Percentiles rank a stretch among this genome's conserved stretches.
These are phyloP conservation scores for Pseudocercospora cruenta DNA, from an alignment of 2,329 filamentous ascomycete species.

Conservation along the genomic window DNA sequence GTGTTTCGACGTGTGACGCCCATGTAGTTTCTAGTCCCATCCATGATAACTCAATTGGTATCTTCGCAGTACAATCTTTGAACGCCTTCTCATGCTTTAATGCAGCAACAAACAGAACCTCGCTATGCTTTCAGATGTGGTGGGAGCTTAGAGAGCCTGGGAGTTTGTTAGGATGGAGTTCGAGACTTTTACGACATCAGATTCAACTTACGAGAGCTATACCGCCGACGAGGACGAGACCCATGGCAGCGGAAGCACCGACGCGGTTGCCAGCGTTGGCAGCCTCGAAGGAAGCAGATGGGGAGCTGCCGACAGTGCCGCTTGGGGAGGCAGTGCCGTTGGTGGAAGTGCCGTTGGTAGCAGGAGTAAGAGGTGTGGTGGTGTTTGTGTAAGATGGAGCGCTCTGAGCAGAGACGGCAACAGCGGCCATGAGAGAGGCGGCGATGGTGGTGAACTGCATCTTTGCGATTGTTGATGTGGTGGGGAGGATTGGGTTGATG, in stretches of 20 bases:
- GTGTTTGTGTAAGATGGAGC: neutral
- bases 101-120: neutral
- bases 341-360: slow-evolving; percentile 18
- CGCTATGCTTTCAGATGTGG: neutral
- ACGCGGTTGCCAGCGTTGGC: slow-evolving; percentile 13
- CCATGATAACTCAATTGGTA: slow-evolving; percentile 4
- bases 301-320: neutral
- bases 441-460: slow-evolving; percentile 24
- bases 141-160: neutral
- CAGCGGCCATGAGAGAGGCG: slow-evolving; percentile 16
- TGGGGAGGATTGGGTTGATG: neutral
- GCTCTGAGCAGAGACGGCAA: slow-evolving; percentile 13
- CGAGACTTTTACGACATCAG: neutral
- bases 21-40: neutral
- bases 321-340: slow-evolving; percentile 13
- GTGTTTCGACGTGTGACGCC: neutral
- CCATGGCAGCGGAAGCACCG: slow-evolving; percentile 21
- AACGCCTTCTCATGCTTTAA: neutral
- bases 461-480: neutral
- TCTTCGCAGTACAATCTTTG: neutral
- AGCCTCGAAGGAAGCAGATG: slow-evolving; percentile 14
- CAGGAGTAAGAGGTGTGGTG: slow-evolving; percentile 9
- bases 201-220: slow-evolving; percentile 18
- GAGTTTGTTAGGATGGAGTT: neutral
- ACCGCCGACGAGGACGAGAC: slow-evolving; percentile 22